Evolutionary conservation across 2,329 filamentous ascomycete species (phyloP).

Genomic region (Eutypa lata): DNA sequence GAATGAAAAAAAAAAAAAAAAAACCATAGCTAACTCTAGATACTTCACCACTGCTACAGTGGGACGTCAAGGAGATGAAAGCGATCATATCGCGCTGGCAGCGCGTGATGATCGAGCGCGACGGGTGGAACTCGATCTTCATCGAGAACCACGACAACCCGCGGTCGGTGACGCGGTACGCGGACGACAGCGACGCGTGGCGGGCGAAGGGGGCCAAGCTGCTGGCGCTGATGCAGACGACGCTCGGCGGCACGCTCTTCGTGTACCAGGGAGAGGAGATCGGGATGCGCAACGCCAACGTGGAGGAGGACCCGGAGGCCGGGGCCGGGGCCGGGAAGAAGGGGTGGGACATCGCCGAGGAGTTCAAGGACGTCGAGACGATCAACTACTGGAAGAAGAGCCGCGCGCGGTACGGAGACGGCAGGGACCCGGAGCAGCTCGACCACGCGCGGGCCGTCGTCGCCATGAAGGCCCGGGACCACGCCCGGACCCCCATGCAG

Average conservation of each 20-base stretch:
- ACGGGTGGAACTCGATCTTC: slow-evolving; percentile 62
- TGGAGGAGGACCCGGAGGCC: slow-evolving; percentile 42
- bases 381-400: slow-evolving; percentile 44
- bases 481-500: slow-evolving; percentile 66
- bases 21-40: too few relatives aligned
- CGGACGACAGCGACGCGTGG: slow-evolving; percentile 45
- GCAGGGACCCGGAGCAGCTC: slow-evolving; percentile 32
- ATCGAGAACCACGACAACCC: slow-evolving; percentile 66
- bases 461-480: slow-evolving; percentile 60
- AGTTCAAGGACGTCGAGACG: slow-evolving; percentile 54
- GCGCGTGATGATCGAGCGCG: slow-evolving; percentile 43
- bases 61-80: slow-evolving; percentile 37
- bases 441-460: slow-evolving; percentile 48
- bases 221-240: slow-evolving; percentile 51
- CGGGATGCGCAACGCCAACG: slow-evolving; percentile 59
- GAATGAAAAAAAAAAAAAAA: too few relatives aligned
- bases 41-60: too few relatives aligned
- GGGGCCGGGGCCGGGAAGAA: too few relatives aligned
- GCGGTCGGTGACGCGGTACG: slow-evolving; percentile 54
- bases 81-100: slow-evolving; percentile 37
- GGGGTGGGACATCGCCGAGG: slow-evolving; percentile 38
- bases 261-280: slow-evolving; percentile 68
- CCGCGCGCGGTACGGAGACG: slow-evolving; percentile 32
- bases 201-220: slow-evolving; percentile 54
- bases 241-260: slow-evolving; percentile 58